Base-by-base conservation (phyloP, 257 asterid species). In the Nicotiana sylvestris region DNA sequence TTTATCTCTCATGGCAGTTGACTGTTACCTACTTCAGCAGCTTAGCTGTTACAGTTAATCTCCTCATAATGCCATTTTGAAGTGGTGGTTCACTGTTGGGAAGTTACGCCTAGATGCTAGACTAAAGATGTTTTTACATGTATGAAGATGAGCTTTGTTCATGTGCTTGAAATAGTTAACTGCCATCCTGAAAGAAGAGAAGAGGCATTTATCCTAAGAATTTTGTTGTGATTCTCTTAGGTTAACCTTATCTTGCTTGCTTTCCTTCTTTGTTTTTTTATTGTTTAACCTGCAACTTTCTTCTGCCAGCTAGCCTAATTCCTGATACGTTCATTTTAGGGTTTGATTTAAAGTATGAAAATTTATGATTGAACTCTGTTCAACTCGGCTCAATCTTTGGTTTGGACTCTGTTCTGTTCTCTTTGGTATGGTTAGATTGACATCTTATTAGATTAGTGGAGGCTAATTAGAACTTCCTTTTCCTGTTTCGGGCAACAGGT, bases 401-500 rank as follows among this genome's bases (percentile, higher is more conserved):
- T 49, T 74, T 49, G 9, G 7, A 74, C 17, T 27, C 64, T 74
- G 1, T 15, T 13, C 1, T 0, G 62, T 70, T 46, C 27, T 74
- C 43, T 49, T 74, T 74, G 12, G 1, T 6, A 1, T n/a, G 3
- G 43, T 74, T 3, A 49, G 13, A 74, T 74, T 49, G 39, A 2
- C 79, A 49, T 57, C 39, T 49, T 46, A 18, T 58, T 51, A 65
- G 66, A 62, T 43, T 43, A 8, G 61, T 6, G 2, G 37, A 81
- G 1, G 18, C n/a, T 81, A 49, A 53, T 27, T 60, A 5, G 39
- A 66, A 27, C 64, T 81, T 66, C 27, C 66, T 30, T 30, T 49
- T 25, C 15, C 17, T 30, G n/a, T 58, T 60, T 66, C 2, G 78
- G 66, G 64, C 66, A 60, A 35, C 62, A 91, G 95, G 83, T 91